Evolutionary conservation across 2,329 filamentous ascomycete species (phyloP).

Genomic region (Byssoonygena ceratinophila): DNA sequence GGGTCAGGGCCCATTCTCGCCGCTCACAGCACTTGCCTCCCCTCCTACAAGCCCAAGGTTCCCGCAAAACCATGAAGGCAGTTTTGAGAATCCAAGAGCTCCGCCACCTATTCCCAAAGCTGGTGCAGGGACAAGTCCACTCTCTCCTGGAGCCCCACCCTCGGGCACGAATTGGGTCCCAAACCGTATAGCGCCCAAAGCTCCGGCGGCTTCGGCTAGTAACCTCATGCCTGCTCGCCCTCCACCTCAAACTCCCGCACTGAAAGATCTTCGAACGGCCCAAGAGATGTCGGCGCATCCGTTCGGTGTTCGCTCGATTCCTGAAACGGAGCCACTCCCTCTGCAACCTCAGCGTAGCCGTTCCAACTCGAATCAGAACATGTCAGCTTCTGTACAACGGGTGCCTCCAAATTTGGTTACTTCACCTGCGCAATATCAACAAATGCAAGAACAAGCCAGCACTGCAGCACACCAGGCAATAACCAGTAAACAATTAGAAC

Average conservation of each 20-base stretch:
- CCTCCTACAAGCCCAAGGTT: conserved; percentile 78
- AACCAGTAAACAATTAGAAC: conserved; percentile 56
- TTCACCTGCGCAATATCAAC: conserved; percentile 38
- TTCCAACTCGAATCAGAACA: conserved; percentile 56
- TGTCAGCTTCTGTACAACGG: conserved; percentile 36
- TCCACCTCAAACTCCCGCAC: conserved; percentile 34
- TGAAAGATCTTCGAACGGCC: conserved; percentile 37
- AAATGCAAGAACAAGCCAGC: conserved; percentile 80
- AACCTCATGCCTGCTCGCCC: conserved; percentile 34
- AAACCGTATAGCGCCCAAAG: conserved; percentile 73
- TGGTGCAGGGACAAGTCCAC: conserved; percentile 41
- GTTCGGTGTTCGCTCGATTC: conserved; percentile 42
- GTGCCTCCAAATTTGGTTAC: conserved; percentile 29
- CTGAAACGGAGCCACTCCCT: conserved; percentile 49
- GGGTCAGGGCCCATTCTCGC: conserved; percentile 41
- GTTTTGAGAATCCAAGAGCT: conserved; percentile 92
- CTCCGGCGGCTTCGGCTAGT: conserved; percentile 46
- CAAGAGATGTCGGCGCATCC: conserved; percentile 43
- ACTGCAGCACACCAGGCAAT: conserved; percentile 68
- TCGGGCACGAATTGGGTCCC: conserved; percentile 49
- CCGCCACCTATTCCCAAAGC: conserved; percentile 72
- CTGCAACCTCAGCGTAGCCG: conserved; percentile 58
- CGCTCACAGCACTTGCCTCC: conserved; percentile 56
- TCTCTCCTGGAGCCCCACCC: conserved; percentile 33
- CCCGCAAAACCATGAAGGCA: conserved; percentile 79